A percentile compares a stretch with the other conserved stretches of the same genome.
These are phyloP conservation scores for Geranomyces variabilis DNA, from an alignment of 192 early-diverging fungal species.

Conservation along the genomic window DNA sequence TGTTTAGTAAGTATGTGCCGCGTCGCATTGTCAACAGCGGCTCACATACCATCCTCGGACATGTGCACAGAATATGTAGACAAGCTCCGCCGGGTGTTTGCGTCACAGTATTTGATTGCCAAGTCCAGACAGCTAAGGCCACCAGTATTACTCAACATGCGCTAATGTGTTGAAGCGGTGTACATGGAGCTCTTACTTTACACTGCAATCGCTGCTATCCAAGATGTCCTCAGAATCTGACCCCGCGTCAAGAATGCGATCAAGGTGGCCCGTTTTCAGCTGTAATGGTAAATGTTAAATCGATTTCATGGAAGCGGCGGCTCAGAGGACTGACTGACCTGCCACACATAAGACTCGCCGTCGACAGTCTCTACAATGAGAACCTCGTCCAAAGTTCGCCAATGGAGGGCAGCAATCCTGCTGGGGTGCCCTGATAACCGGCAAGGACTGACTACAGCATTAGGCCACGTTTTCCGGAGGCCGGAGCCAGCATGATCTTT, in stretches of 20 bases:
- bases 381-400: conserved; percentile 69
- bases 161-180: too few species aligned
- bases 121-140: conserved; percentile 34
- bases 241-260: conserved; percentile 61
- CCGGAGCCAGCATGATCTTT: neutral
- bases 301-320: too few species aligned
- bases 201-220: conserved; percentile 51
- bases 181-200: conserved; percentile 41
- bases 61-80: conserved; percentile 40
- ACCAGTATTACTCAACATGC: too few species aligned
- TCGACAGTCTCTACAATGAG: conserved; percentile 67
- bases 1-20: too few species aligned
- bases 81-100: conserved; percentile 42
- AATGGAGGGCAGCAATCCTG: conserved; percentile 62
- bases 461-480: neutral
- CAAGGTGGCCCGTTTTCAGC: conserved; percentile 77
- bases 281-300: too few species aligned
- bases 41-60: conserved; percentile 13
- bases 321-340: too few species aligned
- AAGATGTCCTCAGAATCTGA: conserved; percentile 59
- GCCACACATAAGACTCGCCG: conserved; percentile 73
- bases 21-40: neutral
- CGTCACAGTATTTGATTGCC: conserved; percentile 34
- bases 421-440: conserved; percentile 66
- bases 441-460: conserved; percentile 36